Conservation (phyloP, 2,329 filamentous ascomycete species). For the Fusarium sp. region DNA sequence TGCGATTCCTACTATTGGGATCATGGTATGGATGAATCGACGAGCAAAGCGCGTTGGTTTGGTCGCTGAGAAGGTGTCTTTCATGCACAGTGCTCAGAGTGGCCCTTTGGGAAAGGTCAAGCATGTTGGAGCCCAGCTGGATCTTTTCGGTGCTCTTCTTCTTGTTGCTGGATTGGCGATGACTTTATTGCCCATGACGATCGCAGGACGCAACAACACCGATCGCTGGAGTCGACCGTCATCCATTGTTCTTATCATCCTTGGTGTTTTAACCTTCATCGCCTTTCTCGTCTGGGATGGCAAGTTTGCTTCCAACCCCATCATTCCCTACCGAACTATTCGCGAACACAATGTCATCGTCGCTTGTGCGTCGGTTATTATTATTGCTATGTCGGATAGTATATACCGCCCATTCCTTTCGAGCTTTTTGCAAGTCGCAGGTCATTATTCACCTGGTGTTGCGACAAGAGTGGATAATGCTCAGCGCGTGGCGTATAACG, state of each 20-base stretch:
- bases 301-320: constrained; percentile 20
- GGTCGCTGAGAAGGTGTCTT: background rate
- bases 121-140: constrained; percentile 20
- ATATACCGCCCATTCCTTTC: constrained; percentile 33
- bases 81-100: constrained; percentile 13
- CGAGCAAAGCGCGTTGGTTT: constrained; percentile 19
- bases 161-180: constrained; percentile 31
- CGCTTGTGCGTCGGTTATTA: constrained; percentile 25
- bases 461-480: constrained; percentile 34
- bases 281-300: constrained; percentile 30
- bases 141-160: constrained; percentile 28
- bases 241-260: constrained; percentile 24
- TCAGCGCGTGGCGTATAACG: constrained; percentile 28
- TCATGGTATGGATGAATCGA: constrained; percentile 35
- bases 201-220: constrained; percentile 32
- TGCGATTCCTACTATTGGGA: constrained; percentile 27
- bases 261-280: constrained; percentile 22
- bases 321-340: constrained; percentile 36
- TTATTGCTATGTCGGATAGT: constrained; percentile 38
- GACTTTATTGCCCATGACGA: constrained; percentile 32
- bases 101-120: background rate
- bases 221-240: constrained; percentile 31
- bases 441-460: constrained; percentile 28
- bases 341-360: constrained; percentile 34
- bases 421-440: constrained; percentile 29